These are phyloP conservation scores for Catharanthus roseus DNA, from an alignment of 257 asterid species.

Conservation along the genomic window DNA sequence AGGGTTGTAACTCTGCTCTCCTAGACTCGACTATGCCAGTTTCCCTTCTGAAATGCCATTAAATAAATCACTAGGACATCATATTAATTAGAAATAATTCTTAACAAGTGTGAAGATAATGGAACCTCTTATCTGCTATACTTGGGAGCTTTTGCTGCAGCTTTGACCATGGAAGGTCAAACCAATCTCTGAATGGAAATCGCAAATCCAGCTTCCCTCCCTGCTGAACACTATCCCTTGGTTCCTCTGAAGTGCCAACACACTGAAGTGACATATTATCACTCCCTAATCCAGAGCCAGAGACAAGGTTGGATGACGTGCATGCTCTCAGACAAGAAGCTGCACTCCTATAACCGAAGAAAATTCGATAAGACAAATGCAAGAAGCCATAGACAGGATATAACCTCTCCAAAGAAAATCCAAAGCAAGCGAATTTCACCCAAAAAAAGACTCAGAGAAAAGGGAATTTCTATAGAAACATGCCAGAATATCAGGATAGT, in stretches of 20 bases:
- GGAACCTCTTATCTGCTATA: slow-evolving; percentile 42
- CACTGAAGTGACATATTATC: slow-evolving; percentile 26
- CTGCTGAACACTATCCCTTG: slow-evolving; percentile 25
- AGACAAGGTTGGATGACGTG: slow-evolving; percentile 34
- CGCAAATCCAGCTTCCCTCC: slow-evolving; percentile 31
- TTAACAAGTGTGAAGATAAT: slow-evolving; percentile 1
- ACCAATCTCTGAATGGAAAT: slow-evolving; percentile 71
- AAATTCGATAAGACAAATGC: neutral
- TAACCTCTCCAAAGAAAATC: neutral
- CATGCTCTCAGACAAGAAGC: slow-evolving; percentile 59
- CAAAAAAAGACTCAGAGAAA: neutral
- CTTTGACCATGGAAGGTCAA: slow-evolving; percentile 55
- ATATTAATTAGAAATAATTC: neutral
- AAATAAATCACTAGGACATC: slow-evolving; percentile 12
- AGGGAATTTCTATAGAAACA: neutral
- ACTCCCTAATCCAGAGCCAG: slow-evolving; percentile 33
- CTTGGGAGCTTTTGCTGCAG: slow-evolving; percentile 40
- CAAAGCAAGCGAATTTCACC: neutral
- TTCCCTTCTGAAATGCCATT: slow-evolving; percentile 27
- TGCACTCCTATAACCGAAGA: slow-evolving; percentile 54
- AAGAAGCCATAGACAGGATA: slow-evolving; percentile 1
- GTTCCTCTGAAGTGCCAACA: slow-evolving; percentile 26
- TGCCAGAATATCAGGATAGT: neutral
- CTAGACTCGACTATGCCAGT: slow-evolving; percentile 23
- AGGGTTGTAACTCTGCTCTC: slow-evolving; percentile 31